Base-by-base conservation (phyloP, 345 rosid genomes). In the Isatis tinctoria region DNA sequence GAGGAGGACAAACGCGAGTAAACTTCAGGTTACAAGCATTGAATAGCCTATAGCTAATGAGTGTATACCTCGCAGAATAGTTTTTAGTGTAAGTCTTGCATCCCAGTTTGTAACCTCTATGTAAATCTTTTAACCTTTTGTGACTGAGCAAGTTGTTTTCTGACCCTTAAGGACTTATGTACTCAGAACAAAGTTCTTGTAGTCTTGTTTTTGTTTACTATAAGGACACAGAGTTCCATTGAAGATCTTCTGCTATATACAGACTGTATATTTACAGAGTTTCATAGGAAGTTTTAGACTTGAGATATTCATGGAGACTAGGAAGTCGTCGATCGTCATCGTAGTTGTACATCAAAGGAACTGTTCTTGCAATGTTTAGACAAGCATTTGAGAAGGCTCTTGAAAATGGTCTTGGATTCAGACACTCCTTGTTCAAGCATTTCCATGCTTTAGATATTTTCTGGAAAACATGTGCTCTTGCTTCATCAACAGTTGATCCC, bases 1-100 rank as follows among this genome's bases (percentile, higher is more conserved):
- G 98, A 93, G 76, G 98, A 93, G 79, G 96, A 90, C 70, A 93
- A 90, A 73, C 87, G 90, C 9, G 90, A 88, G 65, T 93, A 87
- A 80, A 12, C 24, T 40, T 12, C 20, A 54, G 45, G 57, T 53
- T 6, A 22, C 59, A 59, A 18, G 66, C 58, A 59, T 70, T 32
- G 5, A 36, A 24, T 20, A 28, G 28, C 49, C 13, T 8, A 37
- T 53, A 68, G 12, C 28, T 17, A 22, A 37, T 10, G 61, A 27
- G 35, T 73, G 48, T 44, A 45, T n/a, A 72, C 69, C 30, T 72
- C 6, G 32, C 75, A 18, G 27, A 17, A 35, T 37, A 62, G 76
- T 41, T 27, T 62, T 17, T 72, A 27, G 69, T 72, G 70, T 8
- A 72, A 37, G 41, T 72, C 36, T n/a, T 56, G 58, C 49, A 27